phyloP scores from a whole-genome alignment of 441 rosid genomes.

The Arabidopsis lyrata region DNA sequence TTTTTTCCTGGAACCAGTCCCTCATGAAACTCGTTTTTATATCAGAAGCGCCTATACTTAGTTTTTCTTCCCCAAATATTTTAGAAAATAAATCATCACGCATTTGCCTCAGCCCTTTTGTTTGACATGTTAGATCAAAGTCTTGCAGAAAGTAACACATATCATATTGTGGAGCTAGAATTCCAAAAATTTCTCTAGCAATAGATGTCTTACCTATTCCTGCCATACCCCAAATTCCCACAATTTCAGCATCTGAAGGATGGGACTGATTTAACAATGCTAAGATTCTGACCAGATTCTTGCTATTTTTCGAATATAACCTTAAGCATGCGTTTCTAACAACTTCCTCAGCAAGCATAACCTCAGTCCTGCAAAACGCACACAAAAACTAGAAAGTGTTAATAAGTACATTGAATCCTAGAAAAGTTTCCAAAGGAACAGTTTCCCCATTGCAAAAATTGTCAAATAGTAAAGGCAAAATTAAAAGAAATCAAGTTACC shows the following conservation, averaged over 20 bases:
- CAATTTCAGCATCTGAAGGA: neutral
- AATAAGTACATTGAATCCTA: neutral
- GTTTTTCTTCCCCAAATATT: slow-evolving; percentile 30
- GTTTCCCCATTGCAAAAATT: neutral
- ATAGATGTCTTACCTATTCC: slow-evolving; percentile 48
- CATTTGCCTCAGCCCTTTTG: slow-evolving; percentile 24
- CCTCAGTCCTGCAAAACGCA: slow-evolving; percentile 14
- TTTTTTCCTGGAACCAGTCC: slow-evolving; percentile 19
- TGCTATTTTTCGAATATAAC: neutral
- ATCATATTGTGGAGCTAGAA: slow-evolving; percentile 20
- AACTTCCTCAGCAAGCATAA: slow-evolving; percentile 25
- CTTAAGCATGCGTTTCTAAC: slow-evolving; percentile 23
- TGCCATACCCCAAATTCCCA: slow-evolving; percentile 51
- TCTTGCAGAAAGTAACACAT: slow-evolving; percentile 34
- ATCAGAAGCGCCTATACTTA: slow-evolving; percentile 23
- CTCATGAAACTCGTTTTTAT: slow-evolving; percentile 10
- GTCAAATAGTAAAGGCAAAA: too few relatives aligned
- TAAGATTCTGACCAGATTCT: neutral
- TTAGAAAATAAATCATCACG: slow-evolving; percentile 40
- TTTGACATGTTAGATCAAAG: slow-evolving; percentile 26
- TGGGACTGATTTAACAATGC: slow-evolving; percentile 10
- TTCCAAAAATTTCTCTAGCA: slow-evolving; percentile 22
- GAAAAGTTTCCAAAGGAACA: too few relatives aligned
- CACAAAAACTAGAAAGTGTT: neutral
- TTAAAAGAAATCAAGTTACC: slow-evolving; percentile 19